Evolutionary conservation across 148 eudicot genomes (phyloP), one percentile per base, ranked within the genome.

Genomic region (Silene uniflora): DNA sequence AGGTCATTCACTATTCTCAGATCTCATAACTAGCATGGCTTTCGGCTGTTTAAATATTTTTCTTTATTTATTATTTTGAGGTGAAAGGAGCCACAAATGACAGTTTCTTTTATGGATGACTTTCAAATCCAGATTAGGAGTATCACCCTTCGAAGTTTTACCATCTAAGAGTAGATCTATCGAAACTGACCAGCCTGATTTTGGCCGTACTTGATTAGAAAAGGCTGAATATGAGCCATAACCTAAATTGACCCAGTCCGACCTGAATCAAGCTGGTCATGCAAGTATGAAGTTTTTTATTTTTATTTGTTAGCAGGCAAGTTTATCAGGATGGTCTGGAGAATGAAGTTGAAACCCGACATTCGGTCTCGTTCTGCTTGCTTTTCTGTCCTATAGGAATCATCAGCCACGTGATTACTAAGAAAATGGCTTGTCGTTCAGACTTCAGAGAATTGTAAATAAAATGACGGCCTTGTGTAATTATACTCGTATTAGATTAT

Each of bases 291-390:
- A n/a, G n/a, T n/a, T n/a, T n/a, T n/a, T n/a, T n/a, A n/a, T n/a
- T n/a, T n/a, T n/a, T n/a, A 39, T 21, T 52, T 63, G 52, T 35
- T 47, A 65, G 75, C 95, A 94, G 98, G 88, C 93, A 89, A 74
- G 86, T 94, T 44, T 91, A 85, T 74, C 81, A 82, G 0, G 98
- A 94, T 59, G 98, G 98, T 61, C 80, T 94, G 83, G 87, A 84
- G 88, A 85, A 89, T 47, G 73, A 85, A 47, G 76, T 88, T 5
- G 98, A 95, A 81, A 92, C 93, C 14, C 86, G 98, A 35, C 98
- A 92, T 85, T 95, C 98, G 25, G 92, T 95, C 42, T 90, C 93
- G 17, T 79, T 95, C n/a, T 95, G 98, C 86, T 80, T 95, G 81
- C 84, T 95, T 46, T 90, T 86, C 79, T 91, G 98, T 62, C 97